phyloP scores from a whole-genome alignment of 768 basidiomycete species.

The Arthromyces matolae region DNA sequence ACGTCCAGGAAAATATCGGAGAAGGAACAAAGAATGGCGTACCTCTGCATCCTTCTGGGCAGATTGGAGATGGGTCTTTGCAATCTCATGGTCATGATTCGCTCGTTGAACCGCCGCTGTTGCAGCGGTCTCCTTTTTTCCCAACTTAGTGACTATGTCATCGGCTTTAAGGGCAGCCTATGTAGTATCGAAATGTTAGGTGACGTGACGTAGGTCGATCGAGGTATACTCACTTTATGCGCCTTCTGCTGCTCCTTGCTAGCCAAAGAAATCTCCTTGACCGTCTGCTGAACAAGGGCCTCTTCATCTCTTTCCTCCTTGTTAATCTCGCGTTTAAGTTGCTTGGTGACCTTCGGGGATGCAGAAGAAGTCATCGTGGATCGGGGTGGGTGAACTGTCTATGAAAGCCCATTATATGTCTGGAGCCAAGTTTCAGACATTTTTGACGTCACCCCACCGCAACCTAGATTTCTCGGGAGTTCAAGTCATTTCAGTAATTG shows the following conservation, averaged over 20 bases:
- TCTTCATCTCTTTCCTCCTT: slow-evolving; percentile 53
- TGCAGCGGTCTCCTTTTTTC: slow-evolving; percentile 44
- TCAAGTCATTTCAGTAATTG: slow-evolving; percentile 55
- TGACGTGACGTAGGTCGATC: too few species aligned
- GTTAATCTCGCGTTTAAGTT: slow-evolving; percentile 40
- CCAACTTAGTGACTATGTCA: slow-evolving; percentile 34
- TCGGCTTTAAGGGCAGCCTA: slow-evolving; percentile 18
- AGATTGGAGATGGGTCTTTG: slow-evolving; percentile 28
- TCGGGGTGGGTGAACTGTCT: background rate
- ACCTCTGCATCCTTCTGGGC: slow-evolving; percentile 15
- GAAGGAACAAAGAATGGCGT: background rate
- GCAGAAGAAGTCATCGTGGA: slow-evolving; percentile 4
- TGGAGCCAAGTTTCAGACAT: slow-evolving; percentile 8
- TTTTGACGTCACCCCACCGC: slow-evolving; percentile 10
- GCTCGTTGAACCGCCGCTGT: slow-evolving; percentile 44
- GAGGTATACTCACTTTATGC: slow-evolving; percentile 38
- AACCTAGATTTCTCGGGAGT: too few species aligned
- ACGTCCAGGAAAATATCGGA: too few species aligned
- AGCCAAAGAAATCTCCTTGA: slow-evolving; percentile 49
- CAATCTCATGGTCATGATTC: slow-evolving; percentile 41
- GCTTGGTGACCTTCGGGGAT: slow-evolving; percentile 27
- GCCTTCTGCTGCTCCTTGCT: slow-evolving; percentile 54
- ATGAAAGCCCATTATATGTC: slow-evolving; percentile 1
- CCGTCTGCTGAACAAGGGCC: slow-evolving; percentile 43
- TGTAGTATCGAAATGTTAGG: too few species aligned